Percentiles rank a stretch among this genome's conserved stretches.
phyloP scores from a whole-genome alignment of 768 basidiomycete species.

The Amanita thiersii region DNA sequence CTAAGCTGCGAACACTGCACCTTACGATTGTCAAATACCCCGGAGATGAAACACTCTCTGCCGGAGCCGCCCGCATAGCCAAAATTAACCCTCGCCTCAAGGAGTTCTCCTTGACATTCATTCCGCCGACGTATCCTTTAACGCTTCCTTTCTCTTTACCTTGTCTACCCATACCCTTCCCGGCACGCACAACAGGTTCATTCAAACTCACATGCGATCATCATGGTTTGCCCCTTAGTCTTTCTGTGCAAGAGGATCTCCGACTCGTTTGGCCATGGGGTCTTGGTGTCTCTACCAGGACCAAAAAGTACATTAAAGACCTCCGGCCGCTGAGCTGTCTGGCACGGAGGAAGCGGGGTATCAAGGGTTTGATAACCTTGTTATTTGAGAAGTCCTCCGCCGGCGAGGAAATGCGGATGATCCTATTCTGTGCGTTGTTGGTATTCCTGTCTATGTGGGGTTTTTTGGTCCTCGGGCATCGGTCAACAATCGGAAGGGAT shows the following conservation, averaged over 20 bases:
- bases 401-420: constrained; percentile 62
- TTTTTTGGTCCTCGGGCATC: constrained; percentile 14
- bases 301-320: constrained; percentile 29
- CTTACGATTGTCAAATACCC: constrained; percentile 62
- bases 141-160: constrained; percentile 38
- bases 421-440: constrained; percentile 43
- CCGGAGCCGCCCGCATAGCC: constrained; percentile 56
- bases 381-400: constrained; percentile 52
- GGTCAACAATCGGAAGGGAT: not conserved
- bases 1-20: constrained; percentile 52
- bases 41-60: constrained; percentile 51
- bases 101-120: constrained; percentile 57
- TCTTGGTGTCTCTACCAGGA: constrained; percentile 28
- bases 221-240: constrained; percentile 53
- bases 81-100: constrained; percentile 59
- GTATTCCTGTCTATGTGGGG: constrained; percentile 45
- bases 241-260: constrained; percentile 43
- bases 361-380: constrained; percentile 33
- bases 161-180: constrained; percentile 32
- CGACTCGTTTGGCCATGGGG: constrained; percentile 41
- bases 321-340: constrained; percentile 31
- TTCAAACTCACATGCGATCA: constrained; percentile 53
- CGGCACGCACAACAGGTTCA: constrained; percentile 38
- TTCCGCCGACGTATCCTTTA: constrained; percentile 44
- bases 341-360: constrained; percentile 28